Evolutionary conservation across 2,329 filamentous ascomycete genomes (phyloP).

Genomic region (Fusarium austroafricanum): DNA sequence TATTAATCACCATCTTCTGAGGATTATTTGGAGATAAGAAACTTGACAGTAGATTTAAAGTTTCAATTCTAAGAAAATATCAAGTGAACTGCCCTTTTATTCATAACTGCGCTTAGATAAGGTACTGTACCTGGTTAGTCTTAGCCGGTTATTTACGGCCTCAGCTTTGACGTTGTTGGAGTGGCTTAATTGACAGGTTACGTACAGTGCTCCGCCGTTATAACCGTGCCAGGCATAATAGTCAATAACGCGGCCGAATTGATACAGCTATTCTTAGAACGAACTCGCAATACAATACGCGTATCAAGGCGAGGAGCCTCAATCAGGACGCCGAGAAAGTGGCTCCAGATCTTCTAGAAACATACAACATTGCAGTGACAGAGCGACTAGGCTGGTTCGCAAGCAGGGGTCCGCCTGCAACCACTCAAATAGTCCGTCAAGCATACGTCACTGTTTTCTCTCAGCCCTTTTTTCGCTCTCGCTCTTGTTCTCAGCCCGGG

Average conservation of each 20-base stretch:
- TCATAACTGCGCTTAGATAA: too few species aligned
- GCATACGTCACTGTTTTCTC: conserved; percentile 37
- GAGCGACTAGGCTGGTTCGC: background rate
- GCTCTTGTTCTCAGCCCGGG: conserved; percentile 1
- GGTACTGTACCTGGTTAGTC: too few species aligned
- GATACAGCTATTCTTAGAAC: conserved; percentile 26
- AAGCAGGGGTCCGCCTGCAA: conserved; percentile 32
- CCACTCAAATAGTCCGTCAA: conserved; percentile 26
- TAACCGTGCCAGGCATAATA: background rate
- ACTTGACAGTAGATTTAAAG: background rate
- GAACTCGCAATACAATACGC: background rate
- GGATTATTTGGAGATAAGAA: too few species aligned
- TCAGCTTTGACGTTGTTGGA: conserved; percentile 1
- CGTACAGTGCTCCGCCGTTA: background rate
- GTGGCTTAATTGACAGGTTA: conserved; percentile 4
- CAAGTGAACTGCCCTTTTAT: background rate
- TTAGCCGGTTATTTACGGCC: background rate
- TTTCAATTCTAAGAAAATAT: background rate
- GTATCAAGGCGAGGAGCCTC: conserved; percentile 3
- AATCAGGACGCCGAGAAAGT: conserved; percentile 8
- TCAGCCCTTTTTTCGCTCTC: conserved; percentile 6
- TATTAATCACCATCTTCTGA: too few species aligned
- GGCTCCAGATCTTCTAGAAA: conserved; percentile 22
- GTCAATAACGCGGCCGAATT: conserved; percentile 1
- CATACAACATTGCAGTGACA: conserved; percentile 10